Evolutionary conservation across 2,329 filamentous ascomycete genomes (phyloP), one percentile per base, ranked within the genome.

Genomic region (Aspergillus caelatus): DNA sequence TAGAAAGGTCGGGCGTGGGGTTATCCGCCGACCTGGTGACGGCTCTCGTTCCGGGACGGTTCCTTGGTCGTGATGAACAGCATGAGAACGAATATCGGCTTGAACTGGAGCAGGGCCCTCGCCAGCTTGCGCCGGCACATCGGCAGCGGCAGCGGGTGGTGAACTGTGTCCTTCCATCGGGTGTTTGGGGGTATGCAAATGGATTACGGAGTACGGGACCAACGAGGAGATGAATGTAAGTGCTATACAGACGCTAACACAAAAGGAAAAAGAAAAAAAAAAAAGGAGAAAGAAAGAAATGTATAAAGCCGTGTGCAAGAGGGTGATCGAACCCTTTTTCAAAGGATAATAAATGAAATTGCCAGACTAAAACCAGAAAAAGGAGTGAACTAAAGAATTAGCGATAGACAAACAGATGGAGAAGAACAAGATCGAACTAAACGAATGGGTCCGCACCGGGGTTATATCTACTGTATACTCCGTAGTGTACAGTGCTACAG

Each of bases 1-100:
- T 48, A 78, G 63, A 46, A 76, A 78, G 12, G 74, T 75, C 21
- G 75, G 75, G 21, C 75, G 73, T 21, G 75, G 74, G 2, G 73
- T 75, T 1, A 75, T 55, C 39, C 34, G 65, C 34, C 61, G 46
- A 54, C 10, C 43, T 19, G 48, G 50, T 11, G 58, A 53, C 14
- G 28, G 55, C 61, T 64, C 62, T 58, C 71, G 62, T 30, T 69
- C 53, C 26, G 19, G 28, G 21, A 57, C 30, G 34, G 60, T n/a
- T 19, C 28, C 23, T 26, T 62, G 57, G 36, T 62, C 61, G 28
- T 67, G 61, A 32, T 55, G 59, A 28, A 32, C 30, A 26, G 58
- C 57, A 26, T 70, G 66, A 34, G 63, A 32, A 53, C 67, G 66
- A 3, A 63, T 53, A 23, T 65, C 63, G 23, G 62, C 64, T 36